Conservation (phyloP, 2,329 filamentous ascomycete genomes). For the Falciphora oryzae region DNA sequence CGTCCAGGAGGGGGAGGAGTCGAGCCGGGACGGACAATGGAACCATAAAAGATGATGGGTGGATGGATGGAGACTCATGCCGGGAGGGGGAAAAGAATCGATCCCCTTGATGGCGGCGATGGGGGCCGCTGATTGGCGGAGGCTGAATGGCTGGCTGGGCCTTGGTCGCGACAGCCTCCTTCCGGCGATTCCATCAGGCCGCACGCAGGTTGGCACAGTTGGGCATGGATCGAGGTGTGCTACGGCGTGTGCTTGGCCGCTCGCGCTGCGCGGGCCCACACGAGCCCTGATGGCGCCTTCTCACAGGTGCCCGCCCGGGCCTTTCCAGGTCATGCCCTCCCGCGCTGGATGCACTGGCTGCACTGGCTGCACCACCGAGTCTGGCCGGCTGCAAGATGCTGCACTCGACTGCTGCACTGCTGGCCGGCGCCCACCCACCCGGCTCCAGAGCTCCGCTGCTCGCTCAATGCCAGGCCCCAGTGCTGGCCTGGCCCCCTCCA, state of each 20-base stretch:
- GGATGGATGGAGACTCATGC: neutral
- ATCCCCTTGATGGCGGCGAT: neutral
- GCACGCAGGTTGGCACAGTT: neutral
- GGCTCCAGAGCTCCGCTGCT: neutral
- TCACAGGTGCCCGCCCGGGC: neutral
- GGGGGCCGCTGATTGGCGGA: neutral
- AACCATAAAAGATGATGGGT: neutral
- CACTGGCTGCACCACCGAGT: neutral
- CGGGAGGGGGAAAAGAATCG: neutral
- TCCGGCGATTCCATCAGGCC: neutral
- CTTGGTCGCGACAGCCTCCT: neutral
- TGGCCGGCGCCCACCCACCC: neutral
- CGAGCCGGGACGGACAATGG: neutral
- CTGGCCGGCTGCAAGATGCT: neutral
- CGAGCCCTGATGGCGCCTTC: neutral
- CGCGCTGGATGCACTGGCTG: neutral
- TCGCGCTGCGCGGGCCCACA: neutral
- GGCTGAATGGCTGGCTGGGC: neutral
- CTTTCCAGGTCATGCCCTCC: neutral
- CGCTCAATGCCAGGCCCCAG: neutral
- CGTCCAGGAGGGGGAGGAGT: neutral
- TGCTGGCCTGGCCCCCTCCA: neutral
- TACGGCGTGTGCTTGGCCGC: neutral
- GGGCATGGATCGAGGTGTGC: conserved; percentile 1
- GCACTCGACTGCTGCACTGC: neutral